Evolutionary conservation across 2,329 filamentous ascomycete species (phyloP).

Genomic region (Myriangium duriaei): DNA sequence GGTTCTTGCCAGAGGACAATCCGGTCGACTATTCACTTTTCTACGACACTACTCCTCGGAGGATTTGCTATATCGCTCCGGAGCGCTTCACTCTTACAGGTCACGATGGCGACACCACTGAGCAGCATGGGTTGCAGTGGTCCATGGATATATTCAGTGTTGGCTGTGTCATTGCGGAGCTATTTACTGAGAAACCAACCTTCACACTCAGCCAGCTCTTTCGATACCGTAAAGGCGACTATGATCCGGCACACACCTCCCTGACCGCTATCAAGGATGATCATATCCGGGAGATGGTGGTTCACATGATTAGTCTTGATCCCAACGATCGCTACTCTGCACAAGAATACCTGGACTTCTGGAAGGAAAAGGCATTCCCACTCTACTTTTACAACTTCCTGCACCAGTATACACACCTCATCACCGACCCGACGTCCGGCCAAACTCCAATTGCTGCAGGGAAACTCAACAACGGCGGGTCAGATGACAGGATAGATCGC

Average conservation of each 20-base stretch:
- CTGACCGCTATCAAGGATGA: constrained; percentile 77
- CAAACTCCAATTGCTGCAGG: constrained; percentile 57
- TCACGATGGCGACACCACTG: constrained; percentile 39
- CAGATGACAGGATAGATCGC: constrained; percentile 86
- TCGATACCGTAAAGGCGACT: constrained; percentile 85
- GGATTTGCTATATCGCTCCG: constrained; percentile 90
- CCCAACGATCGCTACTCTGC: constrained; percentile 86
- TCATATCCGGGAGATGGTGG: constrained; percentile 76
- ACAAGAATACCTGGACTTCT: constrained; percentile 87
- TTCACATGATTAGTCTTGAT: constrained; percentile 92
- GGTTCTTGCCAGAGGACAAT: constrained; percentile 88
- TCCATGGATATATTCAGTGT: constrained; percentile 98
- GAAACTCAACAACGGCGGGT: constrained; percentile 63
- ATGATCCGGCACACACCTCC: constrained; percentile 71
- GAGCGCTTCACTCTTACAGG: constrained; percentile 73
- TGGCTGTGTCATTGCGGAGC: constrained; percentile 90
- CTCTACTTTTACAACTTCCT: constrained; percentile 96
- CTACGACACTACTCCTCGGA: constrained; percentile 81
- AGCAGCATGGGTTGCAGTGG: constrained; percentile 55
- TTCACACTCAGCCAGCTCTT: constrained; percentile 95
- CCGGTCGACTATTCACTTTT: constrained; percentile 96
- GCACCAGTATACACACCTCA: constrained; percentile 92
- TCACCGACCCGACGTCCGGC: constrained; percentile 80
- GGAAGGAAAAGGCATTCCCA: constrained; percentile 83
- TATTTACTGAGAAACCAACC: constrained; percentile 91